Percentiles rank a stretch among this genome's conserved stretches.
These are phyloP conservation scores for Huntiella savannae DNA, from an alignment of 2,329 filamentous ascomycete species.

Conservation along the genomic window DNA sequence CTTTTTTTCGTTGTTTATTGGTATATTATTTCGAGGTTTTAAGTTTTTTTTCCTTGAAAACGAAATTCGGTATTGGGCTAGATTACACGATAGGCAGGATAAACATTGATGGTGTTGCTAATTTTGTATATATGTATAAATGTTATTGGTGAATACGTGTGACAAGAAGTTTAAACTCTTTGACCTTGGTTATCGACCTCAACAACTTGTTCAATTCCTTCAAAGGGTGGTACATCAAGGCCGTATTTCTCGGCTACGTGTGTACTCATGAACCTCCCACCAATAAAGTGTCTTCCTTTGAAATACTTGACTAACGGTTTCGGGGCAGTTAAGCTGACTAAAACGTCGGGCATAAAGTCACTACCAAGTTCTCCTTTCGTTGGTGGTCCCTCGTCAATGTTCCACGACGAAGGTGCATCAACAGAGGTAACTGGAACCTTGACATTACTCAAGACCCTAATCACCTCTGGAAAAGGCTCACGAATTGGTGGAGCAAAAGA, in stretches of 20 bases:
- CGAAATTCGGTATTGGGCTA: no score
- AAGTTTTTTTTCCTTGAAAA: no score
- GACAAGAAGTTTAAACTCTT: neutral
- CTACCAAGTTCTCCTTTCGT: constrained; percentile 47
- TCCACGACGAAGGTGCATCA: constrained; percentile 87
- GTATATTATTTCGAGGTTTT: neutral
- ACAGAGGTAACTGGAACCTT: constrained; percentile 66
- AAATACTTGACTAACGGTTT: constrained; percentile 80
- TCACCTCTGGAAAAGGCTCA: constrained; percentile 75
- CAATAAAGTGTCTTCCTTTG: constrained; percentile 74
- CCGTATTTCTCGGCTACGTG: constrained; percentile 69
- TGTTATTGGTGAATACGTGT: no score
- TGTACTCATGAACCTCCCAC: constrained; percentile 66
- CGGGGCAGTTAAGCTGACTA: constrained; percentile 82
- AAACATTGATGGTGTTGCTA: no score
- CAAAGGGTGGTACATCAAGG: constrained; percentile 64
- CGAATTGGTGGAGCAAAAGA: constrained; percentile 81
- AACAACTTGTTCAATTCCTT: constrained; percentile 74
- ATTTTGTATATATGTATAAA: no score
- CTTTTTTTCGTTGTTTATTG: neutral
- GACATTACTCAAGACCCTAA: constrained; percentile 54
- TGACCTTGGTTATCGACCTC: constrained; percentile 35
- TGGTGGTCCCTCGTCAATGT: constrained; percentile 75
- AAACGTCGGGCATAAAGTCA: constrained; percentile 57
- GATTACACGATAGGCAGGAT: no score